Conservation (phyloP, 1,284 basidiomycete genomes). For the Anthracocystis walkeri region DNA sequence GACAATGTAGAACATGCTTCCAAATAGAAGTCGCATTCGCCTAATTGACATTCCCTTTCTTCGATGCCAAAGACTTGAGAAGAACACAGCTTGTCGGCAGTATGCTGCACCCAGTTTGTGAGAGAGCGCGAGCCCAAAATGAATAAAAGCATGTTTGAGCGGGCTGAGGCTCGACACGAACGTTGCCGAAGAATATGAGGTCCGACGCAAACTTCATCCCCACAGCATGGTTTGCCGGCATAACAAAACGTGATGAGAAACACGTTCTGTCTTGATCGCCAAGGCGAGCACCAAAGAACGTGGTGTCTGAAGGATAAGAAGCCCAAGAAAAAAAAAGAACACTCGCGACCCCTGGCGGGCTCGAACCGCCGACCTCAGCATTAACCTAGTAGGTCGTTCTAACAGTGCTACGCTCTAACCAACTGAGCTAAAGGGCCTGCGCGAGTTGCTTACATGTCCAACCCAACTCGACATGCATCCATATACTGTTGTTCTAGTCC, state of each 20-base stretch:
- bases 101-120: too few relatives aligned
- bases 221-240: background rate
- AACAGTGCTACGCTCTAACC: constrained; percentile 62
- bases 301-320: background rate
- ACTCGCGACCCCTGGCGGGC: constrained; percentile 53
- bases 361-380: constrained; percentile 61
- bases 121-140: too few relatives aligned
- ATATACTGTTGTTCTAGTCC: too few relatives aligned
- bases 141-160: too few relatives aligned
- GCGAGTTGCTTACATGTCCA: background rate
- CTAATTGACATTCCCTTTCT: background rate
- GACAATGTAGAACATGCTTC: constrained; percentile 6
- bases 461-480: too few relatives aligned
- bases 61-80: background rate
- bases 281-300: background rate
- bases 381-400: constrained; percentile 5
- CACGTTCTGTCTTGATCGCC: background rate
- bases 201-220: too few relatives aligned
- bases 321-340: constrained; percentile 11
- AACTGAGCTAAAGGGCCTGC: constrained; percentile 54
- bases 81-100: too few relatives aligned
- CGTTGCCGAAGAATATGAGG: too few relatives aligned
- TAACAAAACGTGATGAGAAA: background rate
- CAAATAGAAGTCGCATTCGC: constrained; percentile 8
- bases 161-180: too few relatives aligned